Evolutionary conservation across 176 grass and related monocot species (phyloP).

Genomic region (Carex parvula): DNA sequence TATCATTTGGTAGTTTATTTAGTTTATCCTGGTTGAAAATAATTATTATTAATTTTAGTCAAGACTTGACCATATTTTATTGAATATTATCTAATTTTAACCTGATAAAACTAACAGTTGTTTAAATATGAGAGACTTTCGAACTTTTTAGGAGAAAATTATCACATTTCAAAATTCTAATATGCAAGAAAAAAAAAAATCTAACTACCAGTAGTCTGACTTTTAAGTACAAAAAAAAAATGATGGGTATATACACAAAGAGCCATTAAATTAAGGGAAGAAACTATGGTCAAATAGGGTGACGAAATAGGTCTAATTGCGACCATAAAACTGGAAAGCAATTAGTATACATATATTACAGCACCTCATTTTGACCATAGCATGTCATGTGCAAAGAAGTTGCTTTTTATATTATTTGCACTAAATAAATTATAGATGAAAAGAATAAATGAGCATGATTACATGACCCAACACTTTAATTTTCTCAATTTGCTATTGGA

Average conservation of each 20-base stretch:
- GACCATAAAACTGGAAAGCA: not conserved
- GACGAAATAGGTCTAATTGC: not conserved
- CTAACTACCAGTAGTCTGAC: not conserved
- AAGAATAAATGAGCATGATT: not conserved
- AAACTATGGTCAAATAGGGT: not conserved
- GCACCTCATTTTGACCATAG: constrained; percentile 2
- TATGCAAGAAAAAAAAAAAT: not conserved
- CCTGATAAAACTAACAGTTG: not conserved
- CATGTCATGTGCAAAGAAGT: not conserved
- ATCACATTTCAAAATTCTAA: not conserved
- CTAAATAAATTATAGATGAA: not conserved
- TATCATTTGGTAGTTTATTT: too few species aligned
- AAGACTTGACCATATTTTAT: not conserved
- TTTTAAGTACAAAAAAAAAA: not conserved
- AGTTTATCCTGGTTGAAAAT: too few species aligned
- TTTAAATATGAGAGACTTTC: not conserved
- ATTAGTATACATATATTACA: not conserved
- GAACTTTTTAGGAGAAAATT: not conserved
- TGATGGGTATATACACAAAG: not conserved
- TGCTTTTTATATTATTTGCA: not conserved
- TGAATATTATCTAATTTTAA: not conserved
- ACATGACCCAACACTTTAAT: not conserved
- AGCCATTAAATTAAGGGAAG: not conserved
- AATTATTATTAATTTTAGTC: not conserved
- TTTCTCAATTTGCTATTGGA: constrained; percentile 19